Evolutionary conservation across 805 yeast genomes (phyloP).

Genomic region (Zygosaccharomyces siamensis): DNA sequence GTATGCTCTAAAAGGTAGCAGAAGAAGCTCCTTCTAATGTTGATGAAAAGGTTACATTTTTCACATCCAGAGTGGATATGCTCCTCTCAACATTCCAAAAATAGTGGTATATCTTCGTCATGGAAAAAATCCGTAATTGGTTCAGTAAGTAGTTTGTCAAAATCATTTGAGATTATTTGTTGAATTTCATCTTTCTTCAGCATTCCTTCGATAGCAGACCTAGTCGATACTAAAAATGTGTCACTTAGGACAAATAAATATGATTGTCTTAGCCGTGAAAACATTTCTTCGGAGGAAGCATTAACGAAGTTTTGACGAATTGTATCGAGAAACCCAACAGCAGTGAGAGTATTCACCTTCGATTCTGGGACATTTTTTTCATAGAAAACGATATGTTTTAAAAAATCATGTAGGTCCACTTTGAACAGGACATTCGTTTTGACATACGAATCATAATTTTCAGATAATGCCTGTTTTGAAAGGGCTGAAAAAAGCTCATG

Average conservation of each 20-base stretch:
- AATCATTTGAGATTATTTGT: too few species aligned
- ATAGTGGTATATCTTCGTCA: too few species aligned
- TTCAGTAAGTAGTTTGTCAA: too few species aligned
- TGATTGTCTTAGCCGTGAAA: background rate
- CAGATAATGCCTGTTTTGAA: background rate
- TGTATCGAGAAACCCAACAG: background rate
- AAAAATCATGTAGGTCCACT: background rate
- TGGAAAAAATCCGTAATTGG: too few species aligned
- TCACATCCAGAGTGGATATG: too few species aligned
- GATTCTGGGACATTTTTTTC: background rate
- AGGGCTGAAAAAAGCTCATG: background rate
- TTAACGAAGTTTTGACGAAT: background rate
- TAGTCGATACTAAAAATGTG: background rate
- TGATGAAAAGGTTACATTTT: too few species aligned
- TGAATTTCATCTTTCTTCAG: background rate
- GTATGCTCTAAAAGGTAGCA: too few species aligned
- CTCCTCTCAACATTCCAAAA: too few species aligned
- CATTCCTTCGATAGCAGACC: background rate
- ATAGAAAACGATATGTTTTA: background rate
- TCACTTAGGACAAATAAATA: background rate
- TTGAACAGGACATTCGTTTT: background rate
- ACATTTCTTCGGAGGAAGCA: background rate
- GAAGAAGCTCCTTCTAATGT: too few species aligned
- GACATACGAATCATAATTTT: background rate
- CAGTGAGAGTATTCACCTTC: background rate